Evolutionary conservation across 176 grass and related monocot genomes (phyloP).

Genomic region (Puya raimondii): DNA sequence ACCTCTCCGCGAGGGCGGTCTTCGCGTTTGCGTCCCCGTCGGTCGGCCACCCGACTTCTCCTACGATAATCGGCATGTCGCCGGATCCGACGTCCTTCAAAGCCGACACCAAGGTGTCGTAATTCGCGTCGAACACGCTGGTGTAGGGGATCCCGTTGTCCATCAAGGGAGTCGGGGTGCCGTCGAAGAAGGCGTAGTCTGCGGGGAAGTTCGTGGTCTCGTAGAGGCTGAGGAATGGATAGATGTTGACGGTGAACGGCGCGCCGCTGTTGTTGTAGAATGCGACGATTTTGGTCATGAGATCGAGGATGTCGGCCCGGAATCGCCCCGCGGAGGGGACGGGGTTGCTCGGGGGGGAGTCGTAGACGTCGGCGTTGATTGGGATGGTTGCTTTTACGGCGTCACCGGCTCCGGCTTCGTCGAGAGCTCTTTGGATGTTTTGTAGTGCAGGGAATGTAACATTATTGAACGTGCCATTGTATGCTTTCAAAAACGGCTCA

Average conservation of each 20-base stretch:
- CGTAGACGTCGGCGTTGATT: slow-evolving; percentile 72
- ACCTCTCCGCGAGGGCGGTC: slow-evolving; percentile 32
- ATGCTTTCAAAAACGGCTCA: slow-evolving; percentile 64
- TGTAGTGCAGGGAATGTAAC: slow-evolving; percentile 56
- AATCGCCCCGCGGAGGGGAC: slow-evolving; percentile 59
- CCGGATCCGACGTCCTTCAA: slow-evolving; percentile 32
- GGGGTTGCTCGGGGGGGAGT: slow-evolving; percentile 41
- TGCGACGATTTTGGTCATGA: slow-evolving; percentile 33
- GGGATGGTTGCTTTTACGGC: slow-evolving; percentile 55
- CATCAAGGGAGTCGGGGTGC: slow-evolving; percentile 23
- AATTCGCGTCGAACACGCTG: slow-evolving; percentile 56
- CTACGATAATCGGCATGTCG: slow-evolving; percentile 39
- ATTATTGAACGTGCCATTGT: slow-evolving; percentile 38
- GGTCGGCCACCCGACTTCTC: slow-evolving; percentile 77
- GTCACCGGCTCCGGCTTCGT: slow-evolving; percentile 36
- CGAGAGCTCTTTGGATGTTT: slow-evolving; percentile 64
- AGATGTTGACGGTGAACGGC: slow-evolving; percentile 69
- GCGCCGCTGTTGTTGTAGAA: slow-evolving; percentile 40
- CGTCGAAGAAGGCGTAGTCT: slow-evolving; percentile 80
- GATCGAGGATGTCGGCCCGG: slow-evolving; percentile 33
- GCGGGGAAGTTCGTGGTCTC: slow-evolving; percentile 44
- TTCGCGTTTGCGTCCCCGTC: slow-evolving; percentile 57
- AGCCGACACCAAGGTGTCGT: slow-evolving; percentile 41
- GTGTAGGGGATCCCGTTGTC: slow-evolving; percentile 42
- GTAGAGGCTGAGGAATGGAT: slow-evolving; percentile 68